These are phyloP conservation scores for Neofusicoccum sp. DNA, from an alignment of 2,329 filamentous ascomycete species.

Conservation along the genomic window DNA sequence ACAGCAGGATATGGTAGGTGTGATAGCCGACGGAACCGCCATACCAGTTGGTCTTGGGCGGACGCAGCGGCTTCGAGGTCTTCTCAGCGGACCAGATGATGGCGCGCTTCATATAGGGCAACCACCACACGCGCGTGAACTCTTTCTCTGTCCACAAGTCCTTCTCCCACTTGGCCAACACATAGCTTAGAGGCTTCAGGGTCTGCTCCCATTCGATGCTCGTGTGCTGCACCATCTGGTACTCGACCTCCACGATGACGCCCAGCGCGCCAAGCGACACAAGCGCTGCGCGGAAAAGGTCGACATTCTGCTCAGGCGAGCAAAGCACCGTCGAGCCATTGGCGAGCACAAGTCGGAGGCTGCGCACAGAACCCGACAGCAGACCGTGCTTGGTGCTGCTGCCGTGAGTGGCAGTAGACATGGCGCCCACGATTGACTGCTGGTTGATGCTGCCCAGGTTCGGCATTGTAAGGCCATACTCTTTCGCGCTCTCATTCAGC, in stretches of 20 bases:
- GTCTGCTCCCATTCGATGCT: constrained; percentile 85
- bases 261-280: constrained; percentile 86
- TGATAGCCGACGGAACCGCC: constrained; percentile 80
- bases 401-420: constrained; percentile 90
- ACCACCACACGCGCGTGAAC: constrained; percentile 96
- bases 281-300: constrained; percentile 84
- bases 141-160: constrained; percentile 80
- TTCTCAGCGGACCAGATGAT: constrained; percentile 89
- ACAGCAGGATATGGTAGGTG: constrained; percentile 88
- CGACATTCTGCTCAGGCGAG: constrained; percentile 63
- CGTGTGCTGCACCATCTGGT: constrained; percentile 75
- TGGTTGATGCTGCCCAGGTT: constrained; percentile 94
- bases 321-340: constrained; percentile 74
- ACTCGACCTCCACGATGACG: constrained; percentile 85
- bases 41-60: constrained; percentile 71
- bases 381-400: constrained; percentile 81
- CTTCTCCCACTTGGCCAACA: constrained; percentile 69
- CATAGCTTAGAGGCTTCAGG: constrained; percentile 65
- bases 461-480: constrained; percentile 76
- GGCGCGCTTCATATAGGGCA: constrained; percentile 84
- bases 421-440: constrained; percentile 88
- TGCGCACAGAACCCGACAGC: constrained; percentile 73
- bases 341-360: constrained; percentile 76
- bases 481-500: constrained; percentile 71
- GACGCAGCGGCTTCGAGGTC: constrained; percentile 60